phyloP scores from a whole-genome alignment of 2,329 filamentous ascomycete genomes.

The Pleurostoma richardsiae region DNA sequence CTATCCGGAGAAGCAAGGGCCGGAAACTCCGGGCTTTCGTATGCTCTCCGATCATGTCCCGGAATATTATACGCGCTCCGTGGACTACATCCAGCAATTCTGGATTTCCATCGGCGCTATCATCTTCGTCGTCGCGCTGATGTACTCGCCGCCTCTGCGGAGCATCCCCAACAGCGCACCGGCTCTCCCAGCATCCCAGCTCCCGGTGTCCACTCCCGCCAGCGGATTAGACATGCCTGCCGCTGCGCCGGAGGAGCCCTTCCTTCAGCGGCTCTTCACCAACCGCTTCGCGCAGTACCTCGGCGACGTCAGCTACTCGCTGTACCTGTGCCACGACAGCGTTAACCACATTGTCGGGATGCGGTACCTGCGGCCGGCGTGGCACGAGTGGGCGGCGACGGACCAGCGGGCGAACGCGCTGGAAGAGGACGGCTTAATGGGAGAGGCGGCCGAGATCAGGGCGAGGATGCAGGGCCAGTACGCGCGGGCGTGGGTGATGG shows the following conservation, averaged over 20 bases:
- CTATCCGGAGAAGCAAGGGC: background rate
- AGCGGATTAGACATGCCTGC: background rate
- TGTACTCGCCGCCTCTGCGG: constrained; percentile 12
- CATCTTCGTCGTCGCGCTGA: constrained; percentile 11
- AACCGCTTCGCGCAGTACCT: constrained; percentile 14
- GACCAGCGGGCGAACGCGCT: background rate
- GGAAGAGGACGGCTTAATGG: background rate
- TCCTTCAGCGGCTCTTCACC: constrained; percentile 14
- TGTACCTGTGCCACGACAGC: constrained; percentile 14
- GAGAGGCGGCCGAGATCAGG: no score
- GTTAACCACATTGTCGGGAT: constrained; percentile 5
- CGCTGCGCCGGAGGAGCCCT: constrained; percentile 1
- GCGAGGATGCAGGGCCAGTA: background rate
- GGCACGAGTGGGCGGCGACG: background rate
- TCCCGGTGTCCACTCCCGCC: background rate
- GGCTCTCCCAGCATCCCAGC: no score
- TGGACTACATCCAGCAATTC: background rate
- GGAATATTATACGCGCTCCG: background rate
- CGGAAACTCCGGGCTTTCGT: background rate
- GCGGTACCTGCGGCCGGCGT: background rate
- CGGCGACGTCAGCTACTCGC: constrained; percentile 14
- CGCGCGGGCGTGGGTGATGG: background rate
- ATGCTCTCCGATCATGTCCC: background rate
- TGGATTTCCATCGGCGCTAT: constrained; percentile 3
- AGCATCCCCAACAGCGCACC: no score